These are phyloP conservation scores for Phaeosphaeria sp. DNA, from an alignment of 2,329 filamentous ascomycete genomes.

Conservation along the genomic window DNA sequence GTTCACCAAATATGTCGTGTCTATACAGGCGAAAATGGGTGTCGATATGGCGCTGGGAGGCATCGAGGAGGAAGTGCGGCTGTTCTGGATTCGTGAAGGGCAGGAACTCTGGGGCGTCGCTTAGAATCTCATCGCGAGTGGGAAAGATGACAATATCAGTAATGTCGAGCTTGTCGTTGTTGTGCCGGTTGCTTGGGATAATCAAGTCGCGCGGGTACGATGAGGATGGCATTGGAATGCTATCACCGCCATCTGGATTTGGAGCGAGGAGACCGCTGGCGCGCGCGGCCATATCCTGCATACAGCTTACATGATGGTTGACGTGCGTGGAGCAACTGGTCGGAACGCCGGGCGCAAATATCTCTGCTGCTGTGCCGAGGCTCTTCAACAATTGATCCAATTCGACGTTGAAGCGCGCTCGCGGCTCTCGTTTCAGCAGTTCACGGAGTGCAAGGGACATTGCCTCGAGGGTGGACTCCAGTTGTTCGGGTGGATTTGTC, in stretches of 20 bases:
- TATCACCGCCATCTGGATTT: background rate
- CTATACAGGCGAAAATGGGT: conserved; percentile 43
- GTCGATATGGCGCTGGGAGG: conserved; percentile 39
- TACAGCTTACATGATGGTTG: conserved; percentile 5
- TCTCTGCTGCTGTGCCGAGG: conserved; percentile 10
- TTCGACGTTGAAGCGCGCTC: conserved; percentile 29
- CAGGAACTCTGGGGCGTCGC: conserved; percentile 49
- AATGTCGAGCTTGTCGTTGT: conserved; percentile 46
- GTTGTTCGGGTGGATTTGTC: background rate
- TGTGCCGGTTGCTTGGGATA: conserved; percentile 31
- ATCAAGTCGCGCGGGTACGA: conserved; percentile 32
- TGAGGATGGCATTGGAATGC: conserved; percentile 3
- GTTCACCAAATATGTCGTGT: conserved; percentile 41
- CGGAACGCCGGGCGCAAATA: conserved; percentile 3
- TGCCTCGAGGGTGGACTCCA: conserved; percentile 13
- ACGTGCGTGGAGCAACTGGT: conserved; percentile 2
- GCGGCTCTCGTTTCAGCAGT: conserved; percentile 24
- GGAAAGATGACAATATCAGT: conserved; percentile 40
- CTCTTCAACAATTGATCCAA: conserved; percentile 14
- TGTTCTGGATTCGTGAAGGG: conserved; percentile 38
- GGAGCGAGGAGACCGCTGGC: conserved; percentile 23
- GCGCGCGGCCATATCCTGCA: conserved; percentile 23
- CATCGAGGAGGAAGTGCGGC: conserved; percentile 31
- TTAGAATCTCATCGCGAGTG: conserved; percentile 38
- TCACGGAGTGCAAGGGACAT: conserved; percentile 22